These are phyloP conservation scores for Solanum ossicruentum DNA, from an alignment of 257 asterid species.

Conservation along the genomic window DNA sequence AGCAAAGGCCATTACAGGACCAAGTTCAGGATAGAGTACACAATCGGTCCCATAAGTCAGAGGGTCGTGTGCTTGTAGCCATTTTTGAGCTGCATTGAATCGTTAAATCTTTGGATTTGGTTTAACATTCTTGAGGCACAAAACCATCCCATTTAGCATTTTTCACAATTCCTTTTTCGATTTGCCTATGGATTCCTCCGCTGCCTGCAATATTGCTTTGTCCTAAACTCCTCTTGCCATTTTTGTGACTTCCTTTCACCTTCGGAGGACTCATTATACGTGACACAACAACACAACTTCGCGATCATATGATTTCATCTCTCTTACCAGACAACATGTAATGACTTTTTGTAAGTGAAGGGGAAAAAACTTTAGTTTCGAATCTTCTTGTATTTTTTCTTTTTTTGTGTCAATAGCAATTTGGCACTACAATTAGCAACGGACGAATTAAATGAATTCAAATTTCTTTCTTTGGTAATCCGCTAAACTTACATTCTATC, in stretches of 20 bases:
- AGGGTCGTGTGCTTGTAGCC: slow-evolving; percentile 30
- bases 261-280: background rate
- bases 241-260: background rate
- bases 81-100: background rate
- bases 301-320: too few relatives aligned
- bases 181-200: slow-evolving; percentile 8
- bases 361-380: background rate
- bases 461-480: background rate
- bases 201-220: slow-evolving; percentile 34
- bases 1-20: slow-evolving; percentile 37
- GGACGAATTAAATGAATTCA: background rate
- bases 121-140: slow-evolving; percentile 8
- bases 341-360: background rate
- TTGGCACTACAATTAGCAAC: background rate
- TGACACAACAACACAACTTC: too few relatives aligned
- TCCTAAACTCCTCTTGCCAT: background rate
- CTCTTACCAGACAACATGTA: background rate
- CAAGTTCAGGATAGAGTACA: slow-evolving; percentile 16
- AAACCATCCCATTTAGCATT: slow-evolving; percentile 3
- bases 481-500: background rate
- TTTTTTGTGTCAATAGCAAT: background rate
- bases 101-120: slow-evolving; percentile 1
- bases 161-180: background rate
- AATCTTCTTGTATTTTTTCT: background rate
- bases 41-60: slow-evolving; percentile 13